Evolutionary conservation across 208 protist species (phyloP).

Genomic region (Trypanosoma conorhini): DNA sequence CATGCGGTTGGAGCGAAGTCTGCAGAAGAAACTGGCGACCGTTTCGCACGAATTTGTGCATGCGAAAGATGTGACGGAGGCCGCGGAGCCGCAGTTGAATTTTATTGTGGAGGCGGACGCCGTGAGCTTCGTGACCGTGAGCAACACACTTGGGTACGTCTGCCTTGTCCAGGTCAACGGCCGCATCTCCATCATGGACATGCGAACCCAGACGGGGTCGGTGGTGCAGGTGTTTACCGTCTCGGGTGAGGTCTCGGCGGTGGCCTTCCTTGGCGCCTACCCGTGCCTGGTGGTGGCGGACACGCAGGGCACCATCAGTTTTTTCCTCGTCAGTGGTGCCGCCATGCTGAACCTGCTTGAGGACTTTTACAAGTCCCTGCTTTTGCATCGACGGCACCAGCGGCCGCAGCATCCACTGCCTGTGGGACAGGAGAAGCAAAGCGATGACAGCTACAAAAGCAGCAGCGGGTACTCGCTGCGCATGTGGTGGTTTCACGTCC

Average conservation of each 20-base stretch:
- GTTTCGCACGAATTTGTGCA: not conserved
- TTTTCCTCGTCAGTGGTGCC: slow-evolving; percentile 64
- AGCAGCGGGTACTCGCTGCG: not conserved
- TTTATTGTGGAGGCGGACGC: slow-evolving; percentile 66
- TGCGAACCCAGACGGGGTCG: slow-evolving; percentile 34
- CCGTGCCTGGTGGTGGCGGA: slow-evolving; percentile 75
- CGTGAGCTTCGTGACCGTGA: slow-evolving; percentile 67
- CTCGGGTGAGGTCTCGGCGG: slow-evolving; percentile 54
- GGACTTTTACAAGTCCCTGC: slow-evolving; percentile 49
- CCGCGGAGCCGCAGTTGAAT: slow-evolving; percentile 4
- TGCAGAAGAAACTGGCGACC: slow-evolving; percentile 2
- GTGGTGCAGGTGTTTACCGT: slow-evolving; percentile 60
- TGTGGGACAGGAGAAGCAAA: not conserved
- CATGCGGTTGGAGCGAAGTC: slow-evolving; percentile 14
- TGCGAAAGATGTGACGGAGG: not conserved
- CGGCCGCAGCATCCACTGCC: not conserved
- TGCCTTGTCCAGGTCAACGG: slow-evolving; percentile 81
- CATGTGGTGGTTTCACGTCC: slow-evolving; percentile 31
- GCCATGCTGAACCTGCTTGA: slow-evolving; percentile 53
- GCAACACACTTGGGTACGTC: slow-evolving; percentile 47
- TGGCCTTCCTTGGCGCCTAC: slow-evolving; percentile 69
- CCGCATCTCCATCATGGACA: slow-evolving; percentile 57
- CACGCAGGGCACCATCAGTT: slow-evolving; percentile 43
- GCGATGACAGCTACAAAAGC: slow-evolving; percentile 2
- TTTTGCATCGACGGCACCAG: slow-evolving; percentile 31